Conservation (phyloP, 2,329 filamentous ascomycete genomes). For the Fusarium austroafricanum region DNA sequence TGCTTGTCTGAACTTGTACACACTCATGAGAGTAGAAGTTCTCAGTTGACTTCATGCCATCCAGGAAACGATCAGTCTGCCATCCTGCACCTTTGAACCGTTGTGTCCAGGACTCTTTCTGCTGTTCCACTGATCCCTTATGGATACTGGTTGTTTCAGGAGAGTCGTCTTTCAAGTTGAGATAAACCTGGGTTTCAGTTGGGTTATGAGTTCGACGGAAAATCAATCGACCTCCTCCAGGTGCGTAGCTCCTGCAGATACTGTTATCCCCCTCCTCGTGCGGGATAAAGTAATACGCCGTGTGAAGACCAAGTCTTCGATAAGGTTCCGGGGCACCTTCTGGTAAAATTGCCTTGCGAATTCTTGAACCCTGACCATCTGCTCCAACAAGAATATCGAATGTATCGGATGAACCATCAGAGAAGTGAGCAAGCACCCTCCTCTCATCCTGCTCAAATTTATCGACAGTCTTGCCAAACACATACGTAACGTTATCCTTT, state of each 20-base stretch:
- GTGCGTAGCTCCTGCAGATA: conserved; percentile 21
- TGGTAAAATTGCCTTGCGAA: conserved; percentile 20
- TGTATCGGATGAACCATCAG: conserved; percentile 8
- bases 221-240: conserved; percentile 23
- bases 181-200: conserved; percentile 32
- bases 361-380: conserved; percentile 28
- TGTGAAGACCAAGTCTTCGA: conserved; percentile 38
- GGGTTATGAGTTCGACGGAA: conserved; percentile 33
- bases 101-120: conserved; percentile 31
- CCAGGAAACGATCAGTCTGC: conserved; percentile 21
- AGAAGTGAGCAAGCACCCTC: conserved; percentile 19
- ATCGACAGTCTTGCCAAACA: conserved; percentile 22
- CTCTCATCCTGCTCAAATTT: conserved; percentile 32
- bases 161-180: conserved; percentile 20
- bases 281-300: conserved; percentile 34
- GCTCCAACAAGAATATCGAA: conserved; percentile 32
- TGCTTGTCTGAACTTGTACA: conserved; percentile 18
- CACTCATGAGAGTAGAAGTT: conserved; percentile 36
- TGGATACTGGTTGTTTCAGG: conserved; percentile 18
- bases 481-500: conserved; percentile 1
- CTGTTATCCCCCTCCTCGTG: conserved; percentile 21
- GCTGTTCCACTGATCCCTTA: conserved; percentile 13
- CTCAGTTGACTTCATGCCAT: conserved; percentile 23
- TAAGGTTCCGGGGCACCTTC: conserved; percentile 7
- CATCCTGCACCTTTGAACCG: conserved; percentile 18